Conservation (phyloP, 202 grass and related monocot species). For the Schoenoplectus tabernaemontani region DNA sequence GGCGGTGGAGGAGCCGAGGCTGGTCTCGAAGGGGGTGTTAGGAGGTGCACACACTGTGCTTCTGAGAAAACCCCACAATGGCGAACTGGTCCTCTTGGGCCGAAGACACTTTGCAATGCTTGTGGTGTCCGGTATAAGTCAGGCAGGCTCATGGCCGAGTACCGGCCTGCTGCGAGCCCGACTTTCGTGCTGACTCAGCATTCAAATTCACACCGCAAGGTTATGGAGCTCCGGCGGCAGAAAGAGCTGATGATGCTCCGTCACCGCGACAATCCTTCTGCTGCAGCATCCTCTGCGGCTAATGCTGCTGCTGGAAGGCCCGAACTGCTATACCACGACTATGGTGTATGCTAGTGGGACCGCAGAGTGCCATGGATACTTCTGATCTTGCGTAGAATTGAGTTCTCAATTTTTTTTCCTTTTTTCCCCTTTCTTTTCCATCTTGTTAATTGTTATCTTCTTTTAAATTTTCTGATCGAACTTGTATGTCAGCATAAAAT, state of each 20-base stretch:
- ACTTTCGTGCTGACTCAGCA: slow-evolving; percentile 97
- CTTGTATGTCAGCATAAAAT: slow-evolving; percentile 26
- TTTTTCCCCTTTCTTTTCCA: slow-evolving; percentile 13
- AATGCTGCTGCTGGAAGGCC: slow-evolving; percentile 30
- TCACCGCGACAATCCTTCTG: slow-evolving; percentile 40
- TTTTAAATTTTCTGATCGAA: slow-evolving; percentile 9
- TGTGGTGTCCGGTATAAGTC: slow-evolving; percentile 96
- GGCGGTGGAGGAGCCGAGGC: neutral
- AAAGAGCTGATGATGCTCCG: slow-evolving; percentile 67
- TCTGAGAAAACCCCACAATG: slow-evolving; percentile 99
- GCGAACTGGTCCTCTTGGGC: slow-evolving; percentile 80
- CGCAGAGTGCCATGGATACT: neutral
- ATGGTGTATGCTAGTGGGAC: slow-evolving; percentile 52
- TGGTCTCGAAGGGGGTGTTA: slow-evolving; percentile 51
- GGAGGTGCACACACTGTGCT: slow-evolving; percentile 93
- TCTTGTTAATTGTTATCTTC: slow-evolving; percentile 23
- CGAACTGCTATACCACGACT: slow-evolving; percentile 75
- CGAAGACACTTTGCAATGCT: slow-evolving; percentile 98
- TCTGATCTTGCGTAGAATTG: slow-evolving; percentile 13
- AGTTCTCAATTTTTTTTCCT: slow-evolving; percentile 18
- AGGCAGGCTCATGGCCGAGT: slow-evolving; percentile 80
- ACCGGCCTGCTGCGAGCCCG: slow-evolving; percentile 85
- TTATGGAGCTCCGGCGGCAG: slow-evolving; percentile 94
- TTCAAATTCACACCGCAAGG: slow-evolving; percentile 99
- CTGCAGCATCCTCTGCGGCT: neutral